Evolutionary conservation across 106 monocot species (phyloP).

Genomic region (Allium cepa): DNA sequence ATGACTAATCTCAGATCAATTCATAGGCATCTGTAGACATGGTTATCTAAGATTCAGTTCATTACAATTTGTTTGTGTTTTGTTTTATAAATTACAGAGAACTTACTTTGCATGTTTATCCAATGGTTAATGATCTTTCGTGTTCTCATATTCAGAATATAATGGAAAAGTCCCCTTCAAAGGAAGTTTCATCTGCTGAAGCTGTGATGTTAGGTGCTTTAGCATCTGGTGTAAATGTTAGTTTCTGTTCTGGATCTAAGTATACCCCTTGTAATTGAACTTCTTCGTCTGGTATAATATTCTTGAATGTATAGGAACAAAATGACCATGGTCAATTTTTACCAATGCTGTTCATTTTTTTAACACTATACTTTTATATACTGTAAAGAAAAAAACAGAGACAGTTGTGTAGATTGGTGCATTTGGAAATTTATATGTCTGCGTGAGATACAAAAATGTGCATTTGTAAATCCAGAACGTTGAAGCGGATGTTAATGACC

Average conservation of each 20-base stretch:
- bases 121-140: neutral
- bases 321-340: too few relatives aligned
- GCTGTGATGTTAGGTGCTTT: slow-evolving; percentile 84
- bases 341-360: neutral
- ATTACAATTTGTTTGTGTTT: neutral
- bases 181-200: slow-evolving; percentile 52
- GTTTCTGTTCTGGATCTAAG: slow-evolving; percentile 9
- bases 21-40: too few relatives aligned
- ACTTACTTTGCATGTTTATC: neutral
- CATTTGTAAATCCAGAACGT: too few relatives aligned
- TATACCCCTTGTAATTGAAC: neutral
- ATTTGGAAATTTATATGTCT: too few relatives aligned
- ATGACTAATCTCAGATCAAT: too few relatives aligned
- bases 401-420: too few relatives aligned
- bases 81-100: neutral
- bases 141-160: neutral
- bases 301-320: too few relatives aligned
- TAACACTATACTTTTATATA: neutral
- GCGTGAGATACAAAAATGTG: too few relatives aligned
- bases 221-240: slow-evolving; percentile 75
- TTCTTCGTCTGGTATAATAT: neutral
- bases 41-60: too few relatives aligned
- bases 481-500: too few relatives aligned
- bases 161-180: slow-evolving; percentile 31
- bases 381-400: neutral